Evolutionary conservation across 73 alveolate species (phyloP).

Genomic region (Paramecium primaurelia): DNA sequence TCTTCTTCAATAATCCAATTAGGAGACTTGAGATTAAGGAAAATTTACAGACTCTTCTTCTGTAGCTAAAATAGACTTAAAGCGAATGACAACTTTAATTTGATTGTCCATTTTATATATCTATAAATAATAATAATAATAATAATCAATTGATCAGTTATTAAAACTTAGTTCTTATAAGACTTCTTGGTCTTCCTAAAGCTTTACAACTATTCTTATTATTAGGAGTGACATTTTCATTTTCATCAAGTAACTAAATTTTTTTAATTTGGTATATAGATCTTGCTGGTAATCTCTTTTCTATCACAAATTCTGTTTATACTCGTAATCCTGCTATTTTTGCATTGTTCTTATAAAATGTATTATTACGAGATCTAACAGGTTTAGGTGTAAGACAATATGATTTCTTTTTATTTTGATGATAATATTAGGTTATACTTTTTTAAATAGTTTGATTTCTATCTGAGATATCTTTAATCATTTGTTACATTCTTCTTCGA

Average conservation of each 20-base stretch:
- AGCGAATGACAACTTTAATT: constrained; percentile 29
- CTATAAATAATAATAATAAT: neutral
- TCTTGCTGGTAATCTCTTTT: neutral
- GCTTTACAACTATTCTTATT: constrained; percentile 15
- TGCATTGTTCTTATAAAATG: neutral
- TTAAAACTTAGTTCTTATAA: neutral
- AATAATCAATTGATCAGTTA: constrained; percentile 3
- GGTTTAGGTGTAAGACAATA: neutral
- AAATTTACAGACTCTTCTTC: constrained; percentile 3
- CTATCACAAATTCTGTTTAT: neutral
- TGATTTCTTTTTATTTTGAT: neutral
- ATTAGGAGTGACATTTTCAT: neutral
- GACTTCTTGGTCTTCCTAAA: neutral
- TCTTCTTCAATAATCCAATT: constrained; percentile 36
- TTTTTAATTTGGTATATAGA: neutral
- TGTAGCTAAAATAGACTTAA: neutral
- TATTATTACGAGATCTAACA: neutral
- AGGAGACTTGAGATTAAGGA: neutral
- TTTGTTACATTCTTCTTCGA: neutral
- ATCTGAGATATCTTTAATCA: neutral
- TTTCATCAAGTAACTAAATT: constrained; percentile 23
- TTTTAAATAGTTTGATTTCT: neutral
- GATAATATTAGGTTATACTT: neutral
- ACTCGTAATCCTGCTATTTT: neutral
- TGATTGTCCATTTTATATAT: neutral